These are phyloP conservation scores for Sanghuangporus sanghuang DNA, from an alignment of 1,284 basidiomycete species.

Conservation along the genomic window DNA sequence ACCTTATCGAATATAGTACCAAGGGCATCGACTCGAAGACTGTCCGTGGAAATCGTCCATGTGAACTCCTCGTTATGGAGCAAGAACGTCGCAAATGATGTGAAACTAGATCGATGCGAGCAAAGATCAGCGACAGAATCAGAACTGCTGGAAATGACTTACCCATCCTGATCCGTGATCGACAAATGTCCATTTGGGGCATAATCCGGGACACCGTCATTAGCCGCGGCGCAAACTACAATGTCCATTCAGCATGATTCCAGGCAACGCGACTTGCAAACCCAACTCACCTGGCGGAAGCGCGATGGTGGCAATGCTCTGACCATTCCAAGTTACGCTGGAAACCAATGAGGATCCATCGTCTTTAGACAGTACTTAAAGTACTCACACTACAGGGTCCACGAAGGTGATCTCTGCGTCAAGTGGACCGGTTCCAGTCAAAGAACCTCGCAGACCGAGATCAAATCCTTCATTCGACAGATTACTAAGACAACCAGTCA, in stretches of 20 bases:
- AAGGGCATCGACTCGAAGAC: slow-evolving; percentile 59
- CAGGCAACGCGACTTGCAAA: background rate
- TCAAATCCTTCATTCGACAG: slow-evolving; percentile 58
- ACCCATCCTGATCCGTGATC: slow-evolving; percentile 49
- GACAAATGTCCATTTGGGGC: slow-evolving; percentile 43
- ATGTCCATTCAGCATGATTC: background rate
- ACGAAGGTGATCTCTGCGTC: slow-evolving; percentile 60
- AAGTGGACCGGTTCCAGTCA: slow-evolving; percentile 59
- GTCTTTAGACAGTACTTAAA: background rate
- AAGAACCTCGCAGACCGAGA: slow-evolving; percentile 50
- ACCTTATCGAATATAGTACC: slow-evolving; percentile 69
- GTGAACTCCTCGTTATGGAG: slow-evolving; percentile 63
- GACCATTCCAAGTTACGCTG: slow-evolving; percentile 62
- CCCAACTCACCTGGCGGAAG: slow-evolving; percentile 47
- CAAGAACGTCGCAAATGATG: slow-evolving; percentile 60
- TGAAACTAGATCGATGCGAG: slow-evolving; percentile 41
- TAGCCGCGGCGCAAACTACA: slow-evolving; percentile 64
- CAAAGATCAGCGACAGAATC: background rate
- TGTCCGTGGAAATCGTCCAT: slow-evolving; percentile 66
- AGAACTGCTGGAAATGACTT: slow-evolving; percentile 22
- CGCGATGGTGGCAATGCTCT: slow-evolving; percentile 60
- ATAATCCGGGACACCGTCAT: slow-evolving; percentile 64
- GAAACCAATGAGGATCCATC: background rate
- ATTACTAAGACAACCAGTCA: slow-evolving; percentile 31
- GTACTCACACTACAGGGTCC: slow-evolving; percentile 45